Evolutionary conservation across 2,329 filamentous ascomycete species (phyloP).

Genomic region (Emericellopsis cladophorae): DNA sequence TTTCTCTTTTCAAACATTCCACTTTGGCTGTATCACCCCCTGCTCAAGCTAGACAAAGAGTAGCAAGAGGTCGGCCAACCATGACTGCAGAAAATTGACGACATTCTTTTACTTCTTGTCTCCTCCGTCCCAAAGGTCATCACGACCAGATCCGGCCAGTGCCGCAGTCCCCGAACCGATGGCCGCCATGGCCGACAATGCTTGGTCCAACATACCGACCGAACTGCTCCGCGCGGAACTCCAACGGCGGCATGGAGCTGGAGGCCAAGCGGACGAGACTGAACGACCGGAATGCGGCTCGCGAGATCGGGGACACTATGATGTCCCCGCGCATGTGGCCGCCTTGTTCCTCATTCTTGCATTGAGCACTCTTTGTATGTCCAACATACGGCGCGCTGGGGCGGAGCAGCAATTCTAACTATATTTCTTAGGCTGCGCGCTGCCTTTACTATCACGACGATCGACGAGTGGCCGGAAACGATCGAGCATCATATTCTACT

Average conservation of each 20-base stretch:
- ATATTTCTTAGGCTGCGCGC: constrained; percentile 42
- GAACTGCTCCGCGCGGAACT: constrained; percentile 39
- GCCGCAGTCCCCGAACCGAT: background rate
- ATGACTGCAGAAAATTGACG: background rate
- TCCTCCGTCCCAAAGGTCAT: no score
- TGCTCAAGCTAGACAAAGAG: no score
- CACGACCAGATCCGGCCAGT: background rate
- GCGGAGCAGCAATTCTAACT: background rate
- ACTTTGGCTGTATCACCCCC: no score
- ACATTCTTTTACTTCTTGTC: no score
- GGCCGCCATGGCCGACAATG: constrained; percentile 6
- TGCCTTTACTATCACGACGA: constrained; percentile 52
- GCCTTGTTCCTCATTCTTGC: constrained; percentile 53
- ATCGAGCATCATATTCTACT: constrained; percentile 49
- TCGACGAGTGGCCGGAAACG: constrained; percentile 44
- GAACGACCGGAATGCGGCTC: constrained; percentile 30
- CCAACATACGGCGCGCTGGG: background rate
- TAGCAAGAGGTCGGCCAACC: no score
- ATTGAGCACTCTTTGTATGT: constrained; percentile 43
- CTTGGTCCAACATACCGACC: constrained; percentile 38
- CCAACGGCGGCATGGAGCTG: constrained; percentile 22
- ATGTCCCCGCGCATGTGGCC: constrained; percentile 54
- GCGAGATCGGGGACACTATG: constrained; percentile 42
- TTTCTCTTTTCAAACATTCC: no score
- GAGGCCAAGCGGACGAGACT: constrained; percentile 11